phyloP scores from a whole-genome alignment of 1,284 basidiomycete genomes.

The Kalmanozyma brasiliensis region DNA sequence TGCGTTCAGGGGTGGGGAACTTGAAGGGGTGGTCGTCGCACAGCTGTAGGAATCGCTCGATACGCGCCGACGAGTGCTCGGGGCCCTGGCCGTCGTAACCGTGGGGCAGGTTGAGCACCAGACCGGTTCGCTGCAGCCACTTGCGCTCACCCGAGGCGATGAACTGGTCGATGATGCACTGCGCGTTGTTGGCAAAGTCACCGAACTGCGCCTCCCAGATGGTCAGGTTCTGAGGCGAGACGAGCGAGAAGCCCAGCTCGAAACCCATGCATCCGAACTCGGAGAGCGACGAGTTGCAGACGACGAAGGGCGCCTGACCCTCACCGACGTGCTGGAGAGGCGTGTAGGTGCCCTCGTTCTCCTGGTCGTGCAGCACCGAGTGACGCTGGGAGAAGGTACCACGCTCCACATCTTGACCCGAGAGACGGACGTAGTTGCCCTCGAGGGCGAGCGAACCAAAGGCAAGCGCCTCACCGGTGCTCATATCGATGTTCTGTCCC shows the following conservation, averaged over 20 bases:
- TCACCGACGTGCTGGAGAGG: constrained; percentile 88
- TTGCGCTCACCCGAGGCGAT: constrained; percentile 97
- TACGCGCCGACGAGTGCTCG: constrained; percentile 94
- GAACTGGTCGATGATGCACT: constrained; percentile 99
- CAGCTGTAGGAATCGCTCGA: constrained; percentile 96
- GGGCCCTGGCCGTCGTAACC: constrained; percentile 99
- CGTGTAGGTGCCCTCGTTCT: constrained; percentile 87
- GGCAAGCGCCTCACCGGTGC: constrained; percentile 97
- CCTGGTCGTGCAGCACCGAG: constrained; percentile 95
- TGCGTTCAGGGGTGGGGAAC: constrained; percentile 88
- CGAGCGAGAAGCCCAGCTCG: constrained; percentile 97
- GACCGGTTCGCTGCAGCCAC: constrained; percentile 93
- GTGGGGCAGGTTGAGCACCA: constrained; percentile 87
- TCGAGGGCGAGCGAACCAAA: constrained; percentile 93
- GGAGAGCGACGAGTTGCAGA: constrained; percentile 97
- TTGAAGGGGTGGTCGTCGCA: constrained; percentile 95
- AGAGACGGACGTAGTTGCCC: constrained; percentile 92
- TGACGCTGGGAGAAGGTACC: constrained; percentile 99
- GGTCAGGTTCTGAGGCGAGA: constrained; percentile 90
- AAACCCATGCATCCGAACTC: constrained; percentile 96
- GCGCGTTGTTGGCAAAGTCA: constrained; percentile 83
- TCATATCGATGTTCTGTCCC: constrained; percentile 94
- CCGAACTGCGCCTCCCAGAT: constrained; percentile 99
- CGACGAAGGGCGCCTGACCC: constrained; percentile 88
- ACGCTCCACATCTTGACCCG: constrained; percentile 98